Evolutionary conservation across 1,139 yeast genomes (phyloP), one percentile per base, ranked within the genome.

Genomic region (Debaryomyces psychrophilus): DNA sequence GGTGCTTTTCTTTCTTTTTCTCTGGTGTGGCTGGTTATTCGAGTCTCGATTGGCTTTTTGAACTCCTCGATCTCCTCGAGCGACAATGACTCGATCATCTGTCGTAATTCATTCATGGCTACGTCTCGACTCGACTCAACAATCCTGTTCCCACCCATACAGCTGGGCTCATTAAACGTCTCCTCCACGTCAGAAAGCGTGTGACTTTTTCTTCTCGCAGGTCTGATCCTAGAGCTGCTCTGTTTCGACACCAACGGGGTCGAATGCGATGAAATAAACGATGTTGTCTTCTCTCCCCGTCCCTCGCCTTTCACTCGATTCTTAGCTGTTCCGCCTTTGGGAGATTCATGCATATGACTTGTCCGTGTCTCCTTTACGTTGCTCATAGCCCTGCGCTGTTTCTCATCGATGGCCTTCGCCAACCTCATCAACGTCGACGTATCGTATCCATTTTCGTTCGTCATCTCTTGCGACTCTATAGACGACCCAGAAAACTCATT

Each of bases 261-360:
- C 4, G 71, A 65, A 46, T 69, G 73, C 2, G 70, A 63, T 11
- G 68, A 60, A 8, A 63, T 52, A 33, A 50, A 44, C 8, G 50
- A 23, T 15, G 38, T 6, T 15, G 17, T 11, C 27, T 28, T 28
- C 25, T 14, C 27, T 12, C 26, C 20, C 8, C 20, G 26, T 2
- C 5, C 23, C 26, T 20, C 35, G 11, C 17, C 12, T n/a, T 12
- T 11, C 6, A 12, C n/a, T 9, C 35, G 29, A n/a, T 18, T 26
- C 18, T n/a, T 20, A 12, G 12, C 3, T n/a, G 14, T n/a, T 14
- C 26, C n/a, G 18, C 5, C 11, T 12, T 3, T 14, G 17, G 28
- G 25, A 1, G 36, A 33, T n/a, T 9, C 31, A 29, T 28, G 6
- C 11, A 18, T 12, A 23, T 34, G 38, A 9, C 25, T 15, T 12